These are phyloP conservation scores for Coniferiporia sulphurascens DNA, from an alignment of 1,284 basidiomycete genomes.

Conservation along the genomic window DNA sequence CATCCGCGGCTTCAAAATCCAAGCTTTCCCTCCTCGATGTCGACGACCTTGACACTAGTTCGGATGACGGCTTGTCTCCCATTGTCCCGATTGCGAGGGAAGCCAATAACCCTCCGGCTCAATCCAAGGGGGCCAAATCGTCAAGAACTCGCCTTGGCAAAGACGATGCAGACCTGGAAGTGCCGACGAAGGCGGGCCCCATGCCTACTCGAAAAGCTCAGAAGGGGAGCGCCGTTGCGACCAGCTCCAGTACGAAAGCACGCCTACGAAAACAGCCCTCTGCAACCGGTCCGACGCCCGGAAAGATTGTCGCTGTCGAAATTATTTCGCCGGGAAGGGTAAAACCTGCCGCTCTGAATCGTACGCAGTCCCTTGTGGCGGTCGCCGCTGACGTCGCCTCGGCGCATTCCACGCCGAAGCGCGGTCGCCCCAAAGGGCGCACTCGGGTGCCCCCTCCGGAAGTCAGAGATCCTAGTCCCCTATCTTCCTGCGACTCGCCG, in stretches of 20 bases:
- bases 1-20: not conserved
- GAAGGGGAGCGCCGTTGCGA: not conserved
- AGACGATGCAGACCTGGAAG: not conserved
- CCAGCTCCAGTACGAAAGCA: not conserved
- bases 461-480: not conserved
- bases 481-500: not conserved
- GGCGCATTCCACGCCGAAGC: constrained; percentile 7
- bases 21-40: not conserved
- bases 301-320: constrained; percentile 6
- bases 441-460: not conserved
- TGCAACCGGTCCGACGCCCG: not conserved
- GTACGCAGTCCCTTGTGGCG: not conserved
- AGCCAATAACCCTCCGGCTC: not conserved
- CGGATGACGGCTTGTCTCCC: constrained; percentile 6
- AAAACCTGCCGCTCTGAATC: not conserved
- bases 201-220: not conserved
- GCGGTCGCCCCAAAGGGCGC: not conserved
- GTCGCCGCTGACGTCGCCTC: constrained; percentile 1
- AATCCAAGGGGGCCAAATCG: not conserved
- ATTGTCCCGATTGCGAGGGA: not conserved
- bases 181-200: not conserved
- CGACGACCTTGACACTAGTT: constrained; percentile 1
- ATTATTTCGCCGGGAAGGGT: constrained; percentile 8
- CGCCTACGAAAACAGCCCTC: constrained; percentile 4
- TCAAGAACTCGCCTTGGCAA: not conserved